Percentiles rank a stretch among this genome's conserved stretches.
Evolutionary conservation across 371 early-diverging fungal species (phyloP).

Genomic region (Mortierella sp.): DNA sequence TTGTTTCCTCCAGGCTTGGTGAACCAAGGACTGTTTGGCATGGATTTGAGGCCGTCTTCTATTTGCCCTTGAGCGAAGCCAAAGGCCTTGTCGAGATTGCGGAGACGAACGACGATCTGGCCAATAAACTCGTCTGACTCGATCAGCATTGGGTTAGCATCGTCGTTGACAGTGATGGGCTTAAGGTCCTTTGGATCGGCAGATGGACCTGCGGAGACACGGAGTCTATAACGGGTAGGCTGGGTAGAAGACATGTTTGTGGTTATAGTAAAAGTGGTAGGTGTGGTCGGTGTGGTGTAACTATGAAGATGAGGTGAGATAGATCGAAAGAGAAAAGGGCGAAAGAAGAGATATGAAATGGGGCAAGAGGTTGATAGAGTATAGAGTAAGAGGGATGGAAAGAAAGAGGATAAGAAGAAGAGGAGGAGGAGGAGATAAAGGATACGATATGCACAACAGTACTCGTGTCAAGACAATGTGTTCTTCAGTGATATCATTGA

Average conservation of each 20-base stretch:
- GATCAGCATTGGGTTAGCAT: conserved; percentile 70
- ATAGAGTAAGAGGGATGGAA: not conserved
- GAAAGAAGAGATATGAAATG: too few species aligned
- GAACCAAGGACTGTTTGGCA: conserved; percentile 64
- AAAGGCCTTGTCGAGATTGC: conserved; percentile 58
- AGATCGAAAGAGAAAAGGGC: not conserved
- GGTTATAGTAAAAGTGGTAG: not conserved
- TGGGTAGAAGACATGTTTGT: not conserved
- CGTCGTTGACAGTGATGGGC: conserved; percentile 75
- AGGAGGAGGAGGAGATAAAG: not conserved
- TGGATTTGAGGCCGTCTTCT: conserved; percentile 52
- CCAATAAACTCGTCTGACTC: conserved; percentile 77
- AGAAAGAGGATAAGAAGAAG: not conserved
- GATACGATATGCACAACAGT: too few species aligned
- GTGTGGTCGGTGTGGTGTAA: conserved; percentile 3
- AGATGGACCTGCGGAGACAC: conserved; percentile 73
- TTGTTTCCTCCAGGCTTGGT: conserved; percentile 55
- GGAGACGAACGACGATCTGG: conserved; percentile 75
- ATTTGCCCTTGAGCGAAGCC: conserved; percentile 62
- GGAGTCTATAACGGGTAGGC: conserved; percentile 52
- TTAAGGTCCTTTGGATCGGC: conserved; percentile 62
- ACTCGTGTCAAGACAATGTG: too few species aligned
- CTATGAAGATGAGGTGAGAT: not conserved
- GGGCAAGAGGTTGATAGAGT: too few species aligned
- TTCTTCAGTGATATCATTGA: too few species aligned